Evolutionary conservation across 805 yeast genomes (phyloP).

Genomic region (Candida tibetensis): DNA sequence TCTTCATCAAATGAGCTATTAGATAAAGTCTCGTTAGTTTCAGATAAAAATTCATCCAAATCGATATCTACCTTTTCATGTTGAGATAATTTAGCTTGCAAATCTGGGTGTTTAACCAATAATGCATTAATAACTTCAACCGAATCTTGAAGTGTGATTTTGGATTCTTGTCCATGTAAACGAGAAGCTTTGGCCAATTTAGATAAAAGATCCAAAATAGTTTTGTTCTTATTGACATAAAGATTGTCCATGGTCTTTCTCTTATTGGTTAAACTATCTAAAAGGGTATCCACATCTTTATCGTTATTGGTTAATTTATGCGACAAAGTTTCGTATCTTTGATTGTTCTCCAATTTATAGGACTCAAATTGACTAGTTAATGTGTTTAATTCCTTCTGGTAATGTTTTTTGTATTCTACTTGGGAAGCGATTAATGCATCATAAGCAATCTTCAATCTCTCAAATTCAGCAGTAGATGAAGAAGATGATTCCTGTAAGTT

Average conservation of each 20-base stretch:
- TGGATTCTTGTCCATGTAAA: slow-evolving; percentile 49
- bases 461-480: slow-evolving; percentile 48
- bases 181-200: slow-evolving; percentile 44
- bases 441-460: slow-evolving; percentile 55
- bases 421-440: slow-evolving; percentile 55
- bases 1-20: slow-evolving; percentile 35
- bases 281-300: slow-evolving; percentile 46
- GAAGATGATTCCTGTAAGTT: slow-evolving; percentile 47
- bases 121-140: slow-evolving; percentile 42
- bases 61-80: slow-evolving; percentile 30
- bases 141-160: slow-evolving; percentile 44
- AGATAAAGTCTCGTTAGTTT: slow-evolving; percentile 30
- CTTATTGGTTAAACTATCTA: slow-evolving; percentile 47
- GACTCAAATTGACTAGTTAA: slow-evolving; percentile 36
- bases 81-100: slow-evolving; percentile 26
- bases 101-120: slow-evolving; percentile 36
- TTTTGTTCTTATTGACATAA: slow-evolving; percentile 46
- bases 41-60: slow-evolving; percentile 32
- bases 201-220: slow-evolving; percentile 41
- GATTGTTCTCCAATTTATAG: slow-evolving; percentile 36
- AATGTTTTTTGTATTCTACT: slow-evolving; percentile 49
- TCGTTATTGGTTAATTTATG: slow-evolving; percentile 42
- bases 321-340: slow-evolving; percentile 34
- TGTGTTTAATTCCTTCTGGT: slow-evolving; percentile 40
- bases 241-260: slow-evolving; percentile 48